Base-by-base conservation (phyloP, 2,329 filamentous ascomycete species). In the Gnomoniopsis sp. region DNA sequence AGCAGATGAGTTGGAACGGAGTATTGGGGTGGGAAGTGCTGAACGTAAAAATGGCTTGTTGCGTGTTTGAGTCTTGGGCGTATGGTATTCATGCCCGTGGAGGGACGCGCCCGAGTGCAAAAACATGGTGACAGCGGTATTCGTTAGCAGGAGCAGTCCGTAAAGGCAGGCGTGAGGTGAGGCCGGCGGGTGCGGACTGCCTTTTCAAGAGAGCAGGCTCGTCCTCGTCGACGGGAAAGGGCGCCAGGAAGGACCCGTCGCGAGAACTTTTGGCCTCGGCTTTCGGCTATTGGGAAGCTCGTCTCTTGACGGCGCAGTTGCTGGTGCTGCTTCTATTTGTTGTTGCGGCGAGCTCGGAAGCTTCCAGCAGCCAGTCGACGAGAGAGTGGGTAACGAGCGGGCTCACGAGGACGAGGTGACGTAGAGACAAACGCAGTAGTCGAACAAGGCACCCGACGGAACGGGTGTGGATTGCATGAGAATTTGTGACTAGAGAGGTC, bases 71-170 rank as follows among this genome's bases (percentile, higher is more conserved):
- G 55, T 71, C 66, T 48, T 71, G 70, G 58, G 71, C 12, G 38
- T 70, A 33, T 81, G 83, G 65, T 81, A 85, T 67, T 85, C 82
- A 67, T 85, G 83, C 68, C 82, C 83, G 67, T 86, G 82, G 21
- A 86, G 74, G 70, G 82, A 80, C 52, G 83, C 83, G 49, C 81
- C 83, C 19, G 81, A 76, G 66, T 86, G 83, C 36, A 86, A 72
- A 67, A 86, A 83, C 83, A 86, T 86, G 63, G 61, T 71, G 67
- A 61, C 59, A 52, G 19, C 34, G n/a, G 30, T 3, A 12, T 11
- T 11, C 8, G 44, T 19, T 47, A n/a, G 44, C 17, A n/a, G 36
- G 36, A 4, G 26, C 4, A 30, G 26, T 30, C 26, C 26, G 26
- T 30, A 30, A 8, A 49, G 21, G 11, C 22, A n/a, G 33, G 36